Conservation (phyloP, 1,284 basidiomycete genomes). For the Apiotrichum laibachii region DNA sequence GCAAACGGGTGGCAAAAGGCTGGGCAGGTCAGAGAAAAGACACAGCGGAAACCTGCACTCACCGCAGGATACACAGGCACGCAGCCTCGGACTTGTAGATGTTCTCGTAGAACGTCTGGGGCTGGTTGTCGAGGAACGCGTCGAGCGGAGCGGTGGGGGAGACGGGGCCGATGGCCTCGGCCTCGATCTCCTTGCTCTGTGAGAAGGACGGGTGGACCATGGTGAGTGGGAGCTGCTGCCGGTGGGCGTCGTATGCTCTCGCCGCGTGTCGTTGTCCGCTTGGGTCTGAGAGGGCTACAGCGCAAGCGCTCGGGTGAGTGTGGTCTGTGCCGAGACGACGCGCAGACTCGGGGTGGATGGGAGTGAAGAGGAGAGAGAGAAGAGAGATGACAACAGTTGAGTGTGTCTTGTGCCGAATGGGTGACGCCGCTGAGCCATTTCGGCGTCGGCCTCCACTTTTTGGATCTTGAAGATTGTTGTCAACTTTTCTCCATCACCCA, state of each 20-base stretch:
- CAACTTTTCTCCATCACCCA: neutral
- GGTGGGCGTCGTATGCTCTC: neutral
- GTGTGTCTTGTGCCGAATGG: neutral
- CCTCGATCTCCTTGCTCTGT: constrained; percentile 17
- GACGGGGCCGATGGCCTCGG: neutral
- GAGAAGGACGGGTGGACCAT: constrained; percentile 47
- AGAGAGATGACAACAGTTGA: neutral
- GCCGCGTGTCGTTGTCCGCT: neutral
- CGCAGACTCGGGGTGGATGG: too few relatives aligned
- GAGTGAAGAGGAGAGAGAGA: too few relatives aligned
- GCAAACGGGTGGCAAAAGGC: constrained; percentile 79
- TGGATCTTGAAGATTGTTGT: neutral
- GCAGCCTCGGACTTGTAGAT: constrained; percentile 87
- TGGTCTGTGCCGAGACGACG: too few relatives aligned
- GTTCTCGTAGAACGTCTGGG: constrained; percentile 74
- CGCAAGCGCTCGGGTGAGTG: neutral
- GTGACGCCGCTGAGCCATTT: neutral
- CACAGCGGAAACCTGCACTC: neutral
- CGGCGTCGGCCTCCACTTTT: constrained; percentile 1
- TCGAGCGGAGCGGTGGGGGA: constrained; percentile 51
- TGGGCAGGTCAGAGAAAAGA: constrained; percentile 40
- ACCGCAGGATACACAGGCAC: constrained; percentile 93
- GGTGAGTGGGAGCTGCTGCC: too few relatives aligned
- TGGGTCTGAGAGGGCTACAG: neutral
- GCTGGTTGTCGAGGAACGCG: constrained; percentile 79